A percentile compares a stretch with the other conserved stretches of the same genome.
Evolutionary conservation across 768 basidiomycete genomes (phyloP).

Genomic region (Cyclocybe cylindracea): DNA sequence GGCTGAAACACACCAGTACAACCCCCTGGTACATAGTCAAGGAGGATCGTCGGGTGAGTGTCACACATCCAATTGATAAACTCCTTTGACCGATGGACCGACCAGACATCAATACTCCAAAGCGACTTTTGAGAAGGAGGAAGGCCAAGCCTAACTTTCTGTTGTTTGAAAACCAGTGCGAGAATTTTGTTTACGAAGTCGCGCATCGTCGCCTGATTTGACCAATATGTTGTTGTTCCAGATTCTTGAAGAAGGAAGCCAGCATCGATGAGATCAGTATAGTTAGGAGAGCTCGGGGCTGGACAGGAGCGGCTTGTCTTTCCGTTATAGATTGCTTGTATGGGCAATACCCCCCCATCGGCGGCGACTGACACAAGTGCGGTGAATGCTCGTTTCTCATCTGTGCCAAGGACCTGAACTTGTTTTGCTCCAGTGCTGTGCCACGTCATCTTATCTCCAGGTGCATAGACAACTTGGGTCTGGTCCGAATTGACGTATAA

Average conservation of each 20-base stretch:
- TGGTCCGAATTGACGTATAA: constrained; percentile 38
- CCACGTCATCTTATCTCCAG: constrained; percentile 28
- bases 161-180: constrained; percentile 15
- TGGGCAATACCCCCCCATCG: no score
- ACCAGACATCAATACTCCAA: constrained; percentile 34
- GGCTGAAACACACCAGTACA: constrained; percentile 31
- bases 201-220: constrained; percentile 21
- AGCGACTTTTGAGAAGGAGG: constrained; percentile 13
- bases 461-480: constrained; percentile 30
- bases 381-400: constrained; percentile 42
- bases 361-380: constrained; percentile 27
- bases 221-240: constrained; percentile 26
- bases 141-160: constrained; percentile 12
- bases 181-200: constrained; percentile 25
- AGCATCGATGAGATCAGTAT: constrained; percentile 21
- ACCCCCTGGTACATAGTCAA: constrained; percentile 33
- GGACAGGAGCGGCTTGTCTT: constrained; percentile 23
- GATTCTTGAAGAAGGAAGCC: constrained; percentile 23
- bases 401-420: constrained; percentile 29
- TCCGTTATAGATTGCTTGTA: constrained; percentile 35
- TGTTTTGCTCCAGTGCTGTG: constrained; percentile 28
- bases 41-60: constrained; percentile 25
- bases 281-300: constrained; percentile 7
- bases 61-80: constrained; percentile 34
- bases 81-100: constrained; percentile 36